Evolutionary conservation across 176 grass and related monocot species (phyloP).

Genomic region (Bromus sterilis): DNA sequence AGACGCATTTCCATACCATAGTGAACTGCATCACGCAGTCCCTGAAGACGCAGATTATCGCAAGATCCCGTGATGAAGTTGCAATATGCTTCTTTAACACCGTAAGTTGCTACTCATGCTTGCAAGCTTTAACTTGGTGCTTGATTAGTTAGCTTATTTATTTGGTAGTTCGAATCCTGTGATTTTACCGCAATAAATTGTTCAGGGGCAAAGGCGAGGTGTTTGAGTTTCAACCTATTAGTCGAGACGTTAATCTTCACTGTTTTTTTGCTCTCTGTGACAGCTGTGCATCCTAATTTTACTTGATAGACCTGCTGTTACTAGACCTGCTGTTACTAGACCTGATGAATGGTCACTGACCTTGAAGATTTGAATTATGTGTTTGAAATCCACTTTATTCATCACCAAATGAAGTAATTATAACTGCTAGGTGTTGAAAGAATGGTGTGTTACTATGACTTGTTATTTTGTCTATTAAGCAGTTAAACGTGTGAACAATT

Average conservation of each 20-base stretch:
- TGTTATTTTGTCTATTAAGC: neutral
- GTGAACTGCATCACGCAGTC: conserved; percentile 59
- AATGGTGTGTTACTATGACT: neutral
- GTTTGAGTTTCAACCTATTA: neutral
- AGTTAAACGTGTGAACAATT: conserved; percentile 13
- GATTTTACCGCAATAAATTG: neutral
- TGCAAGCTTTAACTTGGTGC: neutral
- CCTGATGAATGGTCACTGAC: neutral
- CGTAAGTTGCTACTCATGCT: conserved; percentile 34
- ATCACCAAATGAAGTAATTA: neutral
- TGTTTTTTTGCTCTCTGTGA: neutral
- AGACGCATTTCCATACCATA: conserved; percentile 72
- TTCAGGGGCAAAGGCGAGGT: neutral
- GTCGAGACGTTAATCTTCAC: neutral
- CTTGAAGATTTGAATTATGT: neutral
- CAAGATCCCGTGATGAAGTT: conserved; percentile 85
- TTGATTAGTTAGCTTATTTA: neutral
- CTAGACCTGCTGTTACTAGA: neutral
- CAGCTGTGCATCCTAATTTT: neutral
- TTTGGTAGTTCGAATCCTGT: neutral
- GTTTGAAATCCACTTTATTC: neutral
- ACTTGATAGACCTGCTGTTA: neutral
- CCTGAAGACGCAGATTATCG: conserved; percentile 79
- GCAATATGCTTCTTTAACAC: conserved; percentile 93
- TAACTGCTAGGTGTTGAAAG: neutral